Evolutionary conservation across 2,329 filamentous ascomycete species (phyloP).

Genomic region (Cercospora zeae-maydis): DNA sequence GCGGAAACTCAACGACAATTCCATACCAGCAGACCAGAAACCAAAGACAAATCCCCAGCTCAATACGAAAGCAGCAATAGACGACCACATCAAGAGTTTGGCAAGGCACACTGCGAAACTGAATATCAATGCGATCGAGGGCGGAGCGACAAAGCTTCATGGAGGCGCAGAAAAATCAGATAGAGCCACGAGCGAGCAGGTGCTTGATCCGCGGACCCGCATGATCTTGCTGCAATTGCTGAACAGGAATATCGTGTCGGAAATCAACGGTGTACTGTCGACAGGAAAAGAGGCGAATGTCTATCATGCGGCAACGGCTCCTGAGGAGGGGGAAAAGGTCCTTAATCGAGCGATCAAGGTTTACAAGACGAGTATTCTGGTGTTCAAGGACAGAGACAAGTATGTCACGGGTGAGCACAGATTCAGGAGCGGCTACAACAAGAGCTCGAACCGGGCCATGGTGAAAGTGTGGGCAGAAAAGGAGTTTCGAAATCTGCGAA

Average conservation of each 20-base stretch:
- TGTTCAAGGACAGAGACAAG: conserved; percentile 95
- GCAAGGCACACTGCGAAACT: conserved; percentile 84
- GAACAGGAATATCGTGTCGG: conserved; percentile 81
- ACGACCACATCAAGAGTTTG: conserved; percentile 84
- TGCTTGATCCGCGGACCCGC: conserved; percentile 86
- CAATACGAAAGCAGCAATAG: conserved; percentile 74
- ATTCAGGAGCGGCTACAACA: conserved; percentile 87
- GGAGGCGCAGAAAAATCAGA: conserved; percentile 68
- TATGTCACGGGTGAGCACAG: conserved; percentile 94
- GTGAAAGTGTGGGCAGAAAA: conserved; percentile 99
- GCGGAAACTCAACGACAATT: conserved; percentile 59
- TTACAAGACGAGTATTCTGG: conserved; percentile 96
- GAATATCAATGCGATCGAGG: conserved; percentile 63
- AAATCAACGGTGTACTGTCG: conserved; percentile 91
- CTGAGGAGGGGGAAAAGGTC: conserved; percentile 53
- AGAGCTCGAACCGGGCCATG: conserved; percentile 93
- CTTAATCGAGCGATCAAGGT: conserved; percentile 90
- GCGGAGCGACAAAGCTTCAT: conserved; percentile 50
- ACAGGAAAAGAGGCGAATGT: conserved; percentile 99
- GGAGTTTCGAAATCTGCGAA: conserved; percentile 88
- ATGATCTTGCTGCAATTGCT: conserved; percentile 97
- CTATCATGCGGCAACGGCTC: conserved; percentile 75
- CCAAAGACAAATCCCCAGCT: conserved; percentile 73
- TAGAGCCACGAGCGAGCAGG: conserved; percentile 89
- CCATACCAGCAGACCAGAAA: conserved; percentile 50